phyloP scores from a whole-genome alignment of 768 basidiomycete species.

The Phaeolepiota aurea region DNA sequence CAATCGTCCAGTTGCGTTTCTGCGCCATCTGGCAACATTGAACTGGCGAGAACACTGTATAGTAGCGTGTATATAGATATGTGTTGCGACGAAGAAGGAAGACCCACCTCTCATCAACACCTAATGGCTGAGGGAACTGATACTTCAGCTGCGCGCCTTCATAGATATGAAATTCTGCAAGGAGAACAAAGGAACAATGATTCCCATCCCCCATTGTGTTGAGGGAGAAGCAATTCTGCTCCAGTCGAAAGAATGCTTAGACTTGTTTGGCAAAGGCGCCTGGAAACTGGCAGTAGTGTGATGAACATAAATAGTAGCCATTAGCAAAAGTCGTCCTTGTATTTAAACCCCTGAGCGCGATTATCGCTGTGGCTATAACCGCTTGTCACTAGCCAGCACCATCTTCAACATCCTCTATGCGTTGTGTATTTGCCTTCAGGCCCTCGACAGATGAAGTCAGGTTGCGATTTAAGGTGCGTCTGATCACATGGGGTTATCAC shows the following conservation, averaged over 20 bases:
- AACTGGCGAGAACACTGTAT: conserved; percentile 80
- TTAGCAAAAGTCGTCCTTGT: too few relatives aligned
- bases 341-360: too few relatives aligned
- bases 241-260: too few relatives aligned
- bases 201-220: conserved; percentile 56
- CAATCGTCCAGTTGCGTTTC: conserved; percentile 93
- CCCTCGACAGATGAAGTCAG: too few relatives aligned
- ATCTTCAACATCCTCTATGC: too few relatives aligned
- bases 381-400: too few relatives aligned
- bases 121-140: conserved; percentile 92
- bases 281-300: background rate
- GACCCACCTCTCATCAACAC: conserved; percentile 86
- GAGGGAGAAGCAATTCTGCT: background rate
- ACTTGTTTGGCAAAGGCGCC: background rate
- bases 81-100: too few relatives aligned
- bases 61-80: conserved; percentile 5
- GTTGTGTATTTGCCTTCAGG: too few relatives aligned
- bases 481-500: too few relatives aligned
- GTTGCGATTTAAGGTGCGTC: too few relatives aligned
- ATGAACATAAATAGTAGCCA: too few relatives aligned
- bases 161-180: conserved; percentile 99
- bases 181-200: conserved; percentile 86
- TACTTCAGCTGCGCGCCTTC: conserved; percentile 90
- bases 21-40: conserved; percentile 98
- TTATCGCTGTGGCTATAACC: too few relatives aligned